phyloP scores from a whole-genome alignment of 768 basidiomycete species.

The Collybia mongolica region DNA sequence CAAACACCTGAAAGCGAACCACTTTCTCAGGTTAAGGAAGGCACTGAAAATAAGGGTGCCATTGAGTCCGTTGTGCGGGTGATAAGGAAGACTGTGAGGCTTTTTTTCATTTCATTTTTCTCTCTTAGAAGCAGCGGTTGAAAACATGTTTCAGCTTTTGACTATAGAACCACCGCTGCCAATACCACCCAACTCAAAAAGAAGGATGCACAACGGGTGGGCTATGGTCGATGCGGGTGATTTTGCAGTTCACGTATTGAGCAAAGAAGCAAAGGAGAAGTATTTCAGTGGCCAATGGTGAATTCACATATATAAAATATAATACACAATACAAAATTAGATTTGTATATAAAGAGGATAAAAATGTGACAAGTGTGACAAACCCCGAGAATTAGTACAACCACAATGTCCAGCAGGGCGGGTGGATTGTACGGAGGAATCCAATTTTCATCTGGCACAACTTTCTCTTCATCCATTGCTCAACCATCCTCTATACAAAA shows the following conservation, averaged over 20 bases:
- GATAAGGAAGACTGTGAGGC: constrained; percentile 57
- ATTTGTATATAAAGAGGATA: constrained; percentile 1
- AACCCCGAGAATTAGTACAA: background rate
- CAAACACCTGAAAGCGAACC: constrained; percentile 1
- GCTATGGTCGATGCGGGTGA: constrained; percentile 81
- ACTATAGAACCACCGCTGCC: constrained; percentile 54
- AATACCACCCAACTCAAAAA: constrained; percentile 64
- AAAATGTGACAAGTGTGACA: too few species aligned
- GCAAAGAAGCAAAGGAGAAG: constrained; percentile 60
- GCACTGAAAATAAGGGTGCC: constrained; percentile 75
- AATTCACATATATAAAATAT: too few species aligned
- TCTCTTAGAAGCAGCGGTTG: background rate
- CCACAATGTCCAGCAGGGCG: constrained; percentile 71
- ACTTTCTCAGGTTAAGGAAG: constrained; percentile 69
- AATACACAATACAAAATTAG: constrained; percentile 16
- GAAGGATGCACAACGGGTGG: constrained; percentile 69
- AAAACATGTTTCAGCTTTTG: constrained; percentile 44
- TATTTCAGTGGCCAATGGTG: too few species aligned
- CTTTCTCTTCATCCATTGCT: constrained; percentile 45
- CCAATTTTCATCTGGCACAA: constrained; percentile 72
- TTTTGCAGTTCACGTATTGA: constrained; percentile 78
- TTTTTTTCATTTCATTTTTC: constrained; percentile 33
- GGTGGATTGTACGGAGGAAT: constrained; percentile 88
- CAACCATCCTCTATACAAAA: constrained; percentile 20
- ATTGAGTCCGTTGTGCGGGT: constrained; percentile 73